These are phyloP conservation scores for Ephemerocybe angulata DNA, from an alignment of 768 basidiomycete species.

Conservation along the genomic window DNA sequence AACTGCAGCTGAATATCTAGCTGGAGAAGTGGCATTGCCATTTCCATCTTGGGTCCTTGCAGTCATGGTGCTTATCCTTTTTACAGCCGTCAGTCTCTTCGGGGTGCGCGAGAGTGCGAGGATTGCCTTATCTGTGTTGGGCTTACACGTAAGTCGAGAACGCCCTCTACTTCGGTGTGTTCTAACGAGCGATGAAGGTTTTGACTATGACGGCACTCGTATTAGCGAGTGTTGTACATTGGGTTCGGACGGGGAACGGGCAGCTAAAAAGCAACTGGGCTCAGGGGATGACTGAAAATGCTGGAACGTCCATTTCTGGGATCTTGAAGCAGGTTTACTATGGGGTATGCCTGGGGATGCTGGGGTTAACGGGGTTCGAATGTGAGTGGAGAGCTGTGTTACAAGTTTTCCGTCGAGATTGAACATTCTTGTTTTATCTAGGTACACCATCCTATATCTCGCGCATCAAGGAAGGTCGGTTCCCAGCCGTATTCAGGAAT, in stretches of 20 bases:
- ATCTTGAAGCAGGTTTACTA: constrained; percentile 52
- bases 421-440: constrained; percentile 9
- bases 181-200: constrained; percentile 32
- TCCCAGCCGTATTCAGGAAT: constrained; percentile 61
- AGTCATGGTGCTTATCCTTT: constrained; percentile 49
- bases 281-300: constrained; percentile 22
- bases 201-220: constrained; percentile 54
- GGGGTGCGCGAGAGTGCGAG: constrained; percentile 63
- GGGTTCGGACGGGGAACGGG: constrained; percentile 45
- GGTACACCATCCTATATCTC: constrained; percentile 66
- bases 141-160: constrained; percentile 50
- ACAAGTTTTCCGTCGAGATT: no score
- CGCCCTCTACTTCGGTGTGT: constrained; percentile 3
- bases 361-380: constrained; percentile 71
- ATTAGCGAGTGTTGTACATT: constrained; percentile 46
- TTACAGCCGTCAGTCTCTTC: constrained; percentile 51
- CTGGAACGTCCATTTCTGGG: constrained; percentile 23
- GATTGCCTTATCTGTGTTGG: constrained; percentile 53
- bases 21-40: constrained; percentile 57
- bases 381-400: constrained; percentile 33
- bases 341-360: constrained; percentile 67
- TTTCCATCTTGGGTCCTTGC: constrained; percentile 53
- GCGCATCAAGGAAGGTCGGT: constrained; percentile 51
- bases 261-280: constrained; percentile 58
- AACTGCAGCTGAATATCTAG: constrained; percentile 64